Evolutionary conservation across 2,329 filamentous ascomycete species (phyloP), one percentile per base, ranked within the genome.

Genomic region (Coniochaeta sp.): DNA sequence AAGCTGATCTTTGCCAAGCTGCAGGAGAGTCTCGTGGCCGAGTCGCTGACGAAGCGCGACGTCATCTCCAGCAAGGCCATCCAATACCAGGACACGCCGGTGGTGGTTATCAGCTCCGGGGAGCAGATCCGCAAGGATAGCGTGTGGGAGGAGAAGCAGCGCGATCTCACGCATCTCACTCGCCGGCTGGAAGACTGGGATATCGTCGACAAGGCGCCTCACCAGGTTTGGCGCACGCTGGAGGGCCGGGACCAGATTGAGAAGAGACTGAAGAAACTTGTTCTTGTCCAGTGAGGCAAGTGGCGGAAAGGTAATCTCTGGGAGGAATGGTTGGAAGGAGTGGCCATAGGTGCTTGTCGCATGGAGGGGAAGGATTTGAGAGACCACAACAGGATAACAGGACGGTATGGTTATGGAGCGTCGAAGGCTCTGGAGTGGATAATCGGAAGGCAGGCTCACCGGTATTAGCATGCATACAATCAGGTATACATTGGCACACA

Each of bases 1-100:
- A 96, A 93, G 72, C 88, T 85, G 71, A 88, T 97, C 73, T 96
- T 96, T 72, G 89, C 92, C 5, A 90, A 93, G 74, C 80, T 99
- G 60, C 95, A 99, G 74, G 95, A 99, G 77, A 93, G 89, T 65
- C 80, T 98, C 1, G 91, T 97, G 34, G 93, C 93, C 0, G 84
- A 87, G 65, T 91, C 90, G 0, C 85, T 98, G 66, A 91, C 91
- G 16, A 89, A 87, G 72, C 90, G 90, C 36, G 95, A 99, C 69
- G 86, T 96, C 19, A 78, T 82, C 52, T 89, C 87, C 62, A 91
- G 91, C 61, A 81, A 89, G 24, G 87, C 88, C 55, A 95, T 98
- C 59, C 91, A 96, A 74, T 81, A 83, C 61, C 80, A 80, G n/a
- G 79, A 89, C 61, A 90, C 89, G 16, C 89, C 91, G 7, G 76